Evolutionary conservation across 2,329 filamentous ascomycete genomes (phyloP), one percentile per base, ranked within the genome.

Genomic region (Samsoniella hepiali): DNA sequence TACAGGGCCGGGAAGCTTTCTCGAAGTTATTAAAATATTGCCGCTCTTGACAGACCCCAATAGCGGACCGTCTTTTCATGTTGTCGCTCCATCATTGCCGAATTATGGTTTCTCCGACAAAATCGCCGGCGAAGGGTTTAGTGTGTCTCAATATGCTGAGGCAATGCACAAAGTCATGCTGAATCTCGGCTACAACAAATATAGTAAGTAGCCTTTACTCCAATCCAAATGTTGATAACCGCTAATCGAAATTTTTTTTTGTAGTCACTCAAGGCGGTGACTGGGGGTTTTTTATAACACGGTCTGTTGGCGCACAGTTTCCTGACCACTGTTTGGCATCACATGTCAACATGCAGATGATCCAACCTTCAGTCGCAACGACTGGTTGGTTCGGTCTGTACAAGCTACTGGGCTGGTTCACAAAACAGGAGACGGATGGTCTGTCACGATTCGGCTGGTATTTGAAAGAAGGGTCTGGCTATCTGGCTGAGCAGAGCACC

Each of bases 91-190:
- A 0, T 85, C 81, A 3, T 73, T 88, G 2, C 84, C 85, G 77
- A 82, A 68, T 82, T 85, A 74, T 81, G 74, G 69, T 54, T 76
- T 75, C 62, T 76, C 74, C 0, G 70, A 72, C 1, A 68, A 67
- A 3, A 69, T 74, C 2, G 64, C 63, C 0, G 70, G 73, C 54
- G 64, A 64, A 6, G 75, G 72, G 0, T 77, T 77, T 34, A 62
- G 70, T 27, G 64, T 76, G 4, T 61, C 69, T 0, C 74, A 77
- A 36, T 76, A 77, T 34, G 73, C 75, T 72, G 85, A 91, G 71
- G 81, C 81, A 0, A 78, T 85, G 66, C 84, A 92, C 72, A 86
- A 85, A 61, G 75, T 92, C 8, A 93, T 93, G 89, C 74, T 84
- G 6, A 80, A 82, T 11, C 79, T 92, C 2, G 88, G 88, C 0